Conservation (phyloP, 1,139 yeast genomes). For the Taphrina confusa region DNA sequence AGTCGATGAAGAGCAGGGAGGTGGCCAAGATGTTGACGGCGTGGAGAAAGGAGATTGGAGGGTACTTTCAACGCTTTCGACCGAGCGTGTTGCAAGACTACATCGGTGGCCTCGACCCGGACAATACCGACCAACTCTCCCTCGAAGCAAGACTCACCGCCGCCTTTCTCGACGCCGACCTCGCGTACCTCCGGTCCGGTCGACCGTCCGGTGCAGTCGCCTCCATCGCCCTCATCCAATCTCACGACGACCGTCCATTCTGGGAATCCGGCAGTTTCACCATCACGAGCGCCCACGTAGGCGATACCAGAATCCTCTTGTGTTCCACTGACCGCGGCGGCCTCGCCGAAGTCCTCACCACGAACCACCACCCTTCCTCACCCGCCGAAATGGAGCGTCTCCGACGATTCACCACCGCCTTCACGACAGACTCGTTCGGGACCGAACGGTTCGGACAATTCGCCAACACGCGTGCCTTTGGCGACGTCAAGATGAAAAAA, state of each 20-base stretch:
- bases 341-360: conserved; percentile 72
- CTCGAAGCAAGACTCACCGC: conserved; percentile 54
- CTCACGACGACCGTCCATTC: conserved; percentile 55
- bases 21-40: conserved; percentile 33
- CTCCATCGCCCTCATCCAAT: conserved; percentile 71
- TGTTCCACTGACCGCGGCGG: conserved; percentile 68
- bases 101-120: conserved; percentile 34
- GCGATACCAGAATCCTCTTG: conserved; percentile 86
- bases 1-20: conserved; percentile 48
- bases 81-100: conserved; percentile 30
- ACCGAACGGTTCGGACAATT: conserved; percentile 80
- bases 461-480: conserved; percentile 93
- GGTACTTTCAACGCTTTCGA: conserved; percentile 29
- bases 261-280: conserved; percentile 73
- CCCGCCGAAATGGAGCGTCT: conserved; percentile 75
- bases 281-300: conserved; percentile 84
- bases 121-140: conserved; percentile 28
- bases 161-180: conserved; percentile 65
- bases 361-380: conserved; percentile 83
- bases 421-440: conserved; percentile 89
- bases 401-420: conserved; percentile 67
- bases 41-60: conserved; percentile 31
- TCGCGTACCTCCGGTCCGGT: conserved; percentile 54
- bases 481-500: conserved; percentile 73
- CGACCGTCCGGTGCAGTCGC: conserved; percentile 64